Base-by-base conservation (phyloP, 176 grass and related monocot genomes). In the Alopecurus myosuroides region DNA sequence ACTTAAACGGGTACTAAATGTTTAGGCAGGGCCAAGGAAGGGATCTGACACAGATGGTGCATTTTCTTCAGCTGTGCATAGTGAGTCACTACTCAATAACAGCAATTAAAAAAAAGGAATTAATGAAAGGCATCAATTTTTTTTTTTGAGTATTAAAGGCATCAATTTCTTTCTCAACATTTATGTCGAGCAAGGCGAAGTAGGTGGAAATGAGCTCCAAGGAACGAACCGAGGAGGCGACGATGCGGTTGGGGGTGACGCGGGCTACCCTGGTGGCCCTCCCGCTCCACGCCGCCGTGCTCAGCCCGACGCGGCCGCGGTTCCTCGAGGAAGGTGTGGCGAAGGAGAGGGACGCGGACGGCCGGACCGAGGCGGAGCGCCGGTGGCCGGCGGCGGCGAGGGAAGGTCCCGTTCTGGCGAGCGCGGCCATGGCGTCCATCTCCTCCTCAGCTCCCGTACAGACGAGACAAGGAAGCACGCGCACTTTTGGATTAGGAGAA, bases 171-270 rank as follows among this genome's bases (percentile, higher is more conserved):
- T 44, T 44, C 41, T 12, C 3, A 42, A 42, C 9, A 15, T 23
- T 26, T 17, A 49, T 20, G 11, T 30, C 29, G 15, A 77, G 14
- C 26, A 11, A 25, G 53, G 26, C 19, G 45, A 14, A 45, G 37
- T 48, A 45, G 55, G 64, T 14, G 6, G 9, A 12, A 33, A 34
- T 4, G 28, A 58, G 51, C 1, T 23, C n/a, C 12, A n/a, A 61
- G 22, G 11, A 73, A 72, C 82, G 2, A 36, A 95, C 94, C 79
- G 80, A 40, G 30, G 94, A 85, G 40, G 88, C 88, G 40, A 92
- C 74, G 77, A 90, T 57, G 70, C 74, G 88, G 12, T 36, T 77
- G 42, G 89, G 73, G 61, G 52, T 26, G 73, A 60, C 77, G 61
- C 55, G 81, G 13, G 64, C 28, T 11, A 51, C 81, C 70, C 70